Evolutionary conservation across 2,329 filamentous ascomycete species (phyloP), one percentile per base, ranked within the genome.

Genomic region (Clarireedia hainanense): DNA sequence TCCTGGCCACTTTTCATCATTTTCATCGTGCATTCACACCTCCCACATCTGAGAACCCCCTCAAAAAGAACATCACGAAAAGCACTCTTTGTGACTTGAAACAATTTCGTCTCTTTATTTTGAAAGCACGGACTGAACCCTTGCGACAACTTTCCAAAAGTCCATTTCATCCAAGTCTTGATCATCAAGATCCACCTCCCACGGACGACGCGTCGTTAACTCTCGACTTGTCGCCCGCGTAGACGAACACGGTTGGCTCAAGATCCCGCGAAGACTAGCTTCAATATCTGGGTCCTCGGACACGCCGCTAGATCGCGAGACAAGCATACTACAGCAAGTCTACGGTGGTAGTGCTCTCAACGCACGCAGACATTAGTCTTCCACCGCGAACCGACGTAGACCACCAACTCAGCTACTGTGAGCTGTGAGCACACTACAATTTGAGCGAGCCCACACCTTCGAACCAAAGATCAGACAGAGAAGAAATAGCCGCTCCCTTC

Each of bases 381-480:
- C 6, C 42, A n/a, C 20, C 20, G 39, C 47, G 52, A 49, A 58
- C 26, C 59, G 54, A 56, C 37, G 57, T 58, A 36, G 43, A 55
- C 47, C 54, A 57, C 47, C 54, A 57, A 52, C 43, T 20, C 34
- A 39, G 17, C 27, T 46, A 46, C 43, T 30, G 17, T 20, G 37
- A 34, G 48, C 50, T 60, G 55, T 20, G 27, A 30, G 10, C 27
- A 30, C 27, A 30, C 27, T 10, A 30, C 27, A 10, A 30, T 30
- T 30, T 10, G 27, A 30, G 27, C 49, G 56, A 59, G 51, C 55
- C 43, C 43, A 61, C 51, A 24, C 40, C 47, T 53, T 59, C 26
- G 50, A 57, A 57, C 58, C 59, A 62, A 62, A 61, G 57, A 63
- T 64, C 59, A 43, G 59, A 61, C 63, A 60, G 59, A 61, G 57